A percentile compares a stretch with the other conserved stretches of the same genome.
Conservation (phyloP, 1,284 basidiomycete genomes). For the Microbotryomycetes sp. region DNA sequence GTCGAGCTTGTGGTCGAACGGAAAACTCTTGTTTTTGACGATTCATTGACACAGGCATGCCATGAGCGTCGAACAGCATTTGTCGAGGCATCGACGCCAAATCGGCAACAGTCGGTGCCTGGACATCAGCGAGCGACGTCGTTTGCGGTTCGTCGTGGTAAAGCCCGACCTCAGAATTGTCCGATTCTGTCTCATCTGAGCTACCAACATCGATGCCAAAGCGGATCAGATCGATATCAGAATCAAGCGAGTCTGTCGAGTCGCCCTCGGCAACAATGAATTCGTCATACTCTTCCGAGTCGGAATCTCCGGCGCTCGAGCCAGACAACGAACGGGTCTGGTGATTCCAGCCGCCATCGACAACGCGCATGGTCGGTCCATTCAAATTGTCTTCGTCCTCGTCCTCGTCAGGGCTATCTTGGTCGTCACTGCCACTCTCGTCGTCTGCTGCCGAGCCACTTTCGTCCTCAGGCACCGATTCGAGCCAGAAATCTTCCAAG, state of each 20-base stretch:
- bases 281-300: constrained; percentile 18
- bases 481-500: constrained; percentile 27
- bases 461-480: constrained; percentile 10
- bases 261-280: constrained; percentile 29
- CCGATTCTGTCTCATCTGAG: constrained; percentile 6
- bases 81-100: constrained; percentile 16
- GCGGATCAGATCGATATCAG: constrained; percentile 34
- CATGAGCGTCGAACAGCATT: constrained; percentile 7
- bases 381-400: constrained; percentile 20
- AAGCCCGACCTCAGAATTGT: constrained; percentile 10
- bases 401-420: constrained; percentile 15
- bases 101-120: constrained; percentile 28
- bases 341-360: constrained; percentile 3
- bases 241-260: constrained; percentile 37
- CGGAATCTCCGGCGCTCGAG: constrained; percentile 29
- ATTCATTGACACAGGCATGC: neutral
- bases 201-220: constrained; percentile 35
- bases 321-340: neutral
- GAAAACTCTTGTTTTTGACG: neutral
- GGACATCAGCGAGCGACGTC: constrained; percentile 21
- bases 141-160: constrained; percentile 24
- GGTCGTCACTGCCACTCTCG: constrained; percentile 14
- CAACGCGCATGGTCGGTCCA: constrained; percentile 4
- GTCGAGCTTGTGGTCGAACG: neutral
- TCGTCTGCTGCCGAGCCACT: constrained; percentile 7